Conservation (phyloP, 495 filamentous ascomycete genomes). For the Talaromyces nanjingensis region DNA sequence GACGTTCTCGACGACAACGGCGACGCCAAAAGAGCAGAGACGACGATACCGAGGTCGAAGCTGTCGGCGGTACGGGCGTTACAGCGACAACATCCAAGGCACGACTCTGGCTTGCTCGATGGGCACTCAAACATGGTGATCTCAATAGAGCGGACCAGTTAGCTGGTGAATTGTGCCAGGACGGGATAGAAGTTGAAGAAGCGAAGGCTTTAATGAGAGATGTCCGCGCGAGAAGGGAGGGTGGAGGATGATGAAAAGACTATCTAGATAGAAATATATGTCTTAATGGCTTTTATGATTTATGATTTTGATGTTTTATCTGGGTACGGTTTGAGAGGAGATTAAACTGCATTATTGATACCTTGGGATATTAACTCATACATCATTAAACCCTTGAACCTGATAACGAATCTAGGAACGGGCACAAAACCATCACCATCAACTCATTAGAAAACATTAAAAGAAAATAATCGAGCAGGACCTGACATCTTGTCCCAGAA, state of each 20-base stretch:
- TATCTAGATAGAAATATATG: background rate
- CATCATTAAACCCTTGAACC: background rate
- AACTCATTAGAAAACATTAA: background rate
- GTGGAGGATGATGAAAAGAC: constrained; percentile 13
- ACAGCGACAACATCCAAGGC: constrained; percentile 87
- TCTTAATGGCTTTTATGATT: background rate
- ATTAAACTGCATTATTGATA: background rate
- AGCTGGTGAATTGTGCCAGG: constrained; percentile 86
- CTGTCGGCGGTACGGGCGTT: constrained; percentile 59
- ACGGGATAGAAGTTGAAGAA: constrained; percentile 96
- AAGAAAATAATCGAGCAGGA: background rate
- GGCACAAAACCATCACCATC: background rate
- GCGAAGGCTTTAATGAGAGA: constrained; percentile 93
- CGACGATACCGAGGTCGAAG: constrained; percentile 42
- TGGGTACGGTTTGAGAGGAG: background rate
- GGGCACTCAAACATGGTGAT: constrained; percentile 67
- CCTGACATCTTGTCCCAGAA: background rate
- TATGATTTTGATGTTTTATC: background rate
- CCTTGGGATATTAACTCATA: background rate
- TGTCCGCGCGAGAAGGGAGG: constrained; percentile 72
- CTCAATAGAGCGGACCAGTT: constrained; percentile 70
- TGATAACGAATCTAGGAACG: background rate
- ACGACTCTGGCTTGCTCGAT: constrained; percentile 85
- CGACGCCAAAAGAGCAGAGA: constrained; percentile 31
- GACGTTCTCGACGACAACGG: constrained; percentile 13